Base-by-base conservation (phyloP, 805 yeast genomes). In the Hanseniaspora lachancei region DNA sequence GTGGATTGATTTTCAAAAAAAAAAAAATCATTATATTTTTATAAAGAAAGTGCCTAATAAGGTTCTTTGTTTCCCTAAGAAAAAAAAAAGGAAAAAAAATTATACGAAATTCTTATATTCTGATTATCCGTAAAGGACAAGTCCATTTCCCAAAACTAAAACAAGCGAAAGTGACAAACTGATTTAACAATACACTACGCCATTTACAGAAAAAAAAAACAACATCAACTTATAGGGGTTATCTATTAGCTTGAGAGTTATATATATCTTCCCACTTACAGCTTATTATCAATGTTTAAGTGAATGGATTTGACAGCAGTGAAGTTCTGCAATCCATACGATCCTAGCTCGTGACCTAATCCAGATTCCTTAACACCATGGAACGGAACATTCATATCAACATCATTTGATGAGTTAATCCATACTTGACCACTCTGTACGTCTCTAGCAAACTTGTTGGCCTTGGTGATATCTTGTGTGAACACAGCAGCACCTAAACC, bases 401-500 rank as follows among this genome's bases (percentile, higher is more conserved):
- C 79, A 61, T 79, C 84, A 63, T 83, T 82, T 54, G 82, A 80
- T 15, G 82, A 75, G 69, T 84, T 84, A 63, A 84, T 71, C 79
- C 84, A 84, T 29, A 83, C 80, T 52, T 78, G 77, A 27, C 91
- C 91, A 5, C 85, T 80, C 61, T 79, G 76, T 56, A 84, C 67
- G 41, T 77, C 77, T 48, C 74, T 67, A 16, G 89, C 84, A 62
- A 82, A 73, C 50, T 71, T 66, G 66, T 85, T 86, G 3, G 88
- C 93, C 57, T 76, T 73, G 55, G 75, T 73, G 59, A 86, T 73
- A 66, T 85, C 82, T 59, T 72, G 70, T 47, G 95, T 79, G 74
- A 86, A 87, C 12, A 87, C 78, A 65, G 89, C 83, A 5, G 89
- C 86, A 10, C 89, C 95, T 57, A 87, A 77, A 6, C 95, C 95